Conservation (phyloP, 495 filamentous ascomycete species). For the Penicillium manginii region DNA sequence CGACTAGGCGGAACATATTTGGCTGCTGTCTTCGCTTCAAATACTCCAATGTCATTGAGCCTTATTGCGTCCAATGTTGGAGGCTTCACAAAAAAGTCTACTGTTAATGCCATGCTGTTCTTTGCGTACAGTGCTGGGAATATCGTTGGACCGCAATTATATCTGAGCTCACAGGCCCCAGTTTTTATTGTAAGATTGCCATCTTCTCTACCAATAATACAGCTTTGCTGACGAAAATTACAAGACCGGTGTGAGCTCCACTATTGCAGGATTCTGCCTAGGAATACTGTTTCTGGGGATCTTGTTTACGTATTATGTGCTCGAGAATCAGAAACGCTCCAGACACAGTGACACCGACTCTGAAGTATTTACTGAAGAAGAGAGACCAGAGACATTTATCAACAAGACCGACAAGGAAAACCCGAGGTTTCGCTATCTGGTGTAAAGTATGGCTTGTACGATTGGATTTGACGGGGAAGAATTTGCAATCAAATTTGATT, state of each 20-base stretch:
- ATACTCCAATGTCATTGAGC: slow-evolving; percentile 41
- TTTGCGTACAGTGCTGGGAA: slow-evolving; percentile 15
- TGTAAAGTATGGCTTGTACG: too few relatives aligned
- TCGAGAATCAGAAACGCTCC: not conserved
- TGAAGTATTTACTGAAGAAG: not conserved
- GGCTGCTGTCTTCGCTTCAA: slow-evolving; percentile 46
- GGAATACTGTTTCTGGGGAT: not conserved
- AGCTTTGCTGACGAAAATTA: not conserved
- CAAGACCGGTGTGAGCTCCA: not conserved
- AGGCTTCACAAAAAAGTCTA: slow-evolving; percentile 30
- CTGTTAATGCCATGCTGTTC: slow-evolving; percentile 9
- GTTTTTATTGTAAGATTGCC: slow-evolving; percentile 4
- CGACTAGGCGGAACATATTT: slow-evolving; percentile 54
- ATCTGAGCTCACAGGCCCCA: slow-evolving; percentile 10
- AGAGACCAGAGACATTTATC: not conserved
- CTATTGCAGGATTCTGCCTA: not conserved
- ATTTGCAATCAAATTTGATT: too few relatives aligned
- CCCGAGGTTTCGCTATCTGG: not conserved
- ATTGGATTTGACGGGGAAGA: too few relatives aligned
- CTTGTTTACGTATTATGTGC: not conserved
- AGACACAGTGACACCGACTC: not conserved
- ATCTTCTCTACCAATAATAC: not conserved
- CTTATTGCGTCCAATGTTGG: slow-evolving; percentile 26
- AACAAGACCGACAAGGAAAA: not conserved
- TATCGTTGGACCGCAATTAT: slow-evolving; percentile 18